Percentiles rank a stretch among this genome's conserved stretches.
These are phyloP conservation scores for Datisca glomerata DNA, from an alignment of 306 rosid genomes.

Conservation along the genomic window DNA sequence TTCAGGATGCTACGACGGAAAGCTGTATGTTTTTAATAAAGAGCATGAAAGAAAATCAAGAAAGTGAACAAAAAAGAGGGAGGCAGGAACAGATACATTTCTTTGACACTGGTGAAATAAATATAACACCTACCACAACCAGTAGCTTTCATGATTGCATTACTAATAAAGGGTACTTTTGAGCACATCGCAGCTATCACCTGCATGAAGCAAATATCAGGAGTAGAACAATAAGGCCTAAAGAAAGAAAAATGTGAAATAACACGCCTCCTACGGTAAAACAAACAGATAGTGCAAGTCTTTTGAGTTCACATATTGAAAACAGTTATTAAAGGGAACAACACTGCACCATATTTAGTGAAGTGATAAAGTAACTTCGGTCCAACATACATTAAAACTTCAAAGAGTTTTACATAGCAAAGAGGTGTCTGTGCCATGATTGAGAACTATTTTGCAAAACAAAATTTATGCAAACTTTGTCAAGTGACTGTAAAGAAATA, in stretches of 20 bases:
- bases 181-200: constrained; percentile 95
- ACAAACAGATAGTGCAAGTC: constrained; percentile 4
- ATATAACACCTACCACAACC: constrained; percentile 47
- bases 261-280: too few species aligned
- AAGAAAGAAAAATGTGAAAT: too few species aligned
- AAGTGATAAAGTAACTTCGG: too few species aligned
- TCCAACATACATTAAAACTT: too few species aligned
- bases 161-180: constrained; percentile 84
- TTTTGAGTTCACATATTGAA: too few species aligned
- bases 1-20: too few species aligned
- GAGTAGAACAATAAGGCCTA: constrained; percentile 7
- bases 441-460: too few species aligned
- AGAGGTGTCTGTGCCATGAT: too few species aligned
- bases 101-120: constrained; percentile 1
- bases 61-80: neutral
- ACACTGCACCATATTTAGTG: too few species aligned
- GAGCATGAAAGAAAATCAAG: neutral
- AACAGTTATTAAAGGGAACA: too few species aligned
- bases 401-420: too few species aligned
- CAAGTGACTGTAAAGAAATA: constrained; percentile 1
- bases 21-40: too few species aligned
- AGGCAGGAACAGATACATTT: neutral
- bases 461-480: neutral
- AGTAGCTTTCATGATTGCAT: constrained; percentile 82
- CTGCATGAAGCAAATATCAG: constrained; percentile 34